Base-by-base conservation (phyloP, 352 stramenopile genomes). In the Phytopythium helicoides region DNA sequence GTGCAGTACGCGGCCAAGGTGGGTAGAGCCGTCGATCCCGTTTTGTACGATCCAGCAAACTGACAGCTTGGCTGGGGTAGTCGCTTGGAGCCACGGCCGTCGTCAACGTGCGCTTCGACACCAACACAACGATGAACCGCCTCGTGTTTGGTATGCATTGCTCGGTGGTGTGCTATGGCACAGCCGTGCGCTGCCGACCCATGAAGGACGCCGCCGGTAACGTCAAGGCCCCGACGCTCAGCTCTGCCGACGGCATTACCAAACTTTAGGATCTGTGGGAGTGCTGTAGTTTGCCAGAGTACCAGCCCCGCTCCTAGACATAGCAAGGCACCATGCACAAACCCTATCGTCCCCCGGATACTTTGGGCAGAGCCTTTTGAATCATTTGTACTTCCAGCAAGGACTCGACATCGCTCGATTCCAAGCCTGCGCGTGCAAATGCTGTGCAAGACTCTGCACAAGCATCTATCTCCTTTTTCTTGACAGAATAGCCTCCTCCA, bases 41-140 rank as follows among this genome's bases (percentile, higher is more conserved):
- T 21, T 6, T 3, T 21, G 3, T 11, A n/a, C 16, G 16, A 14
- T 22, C 4, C 11, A 26, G 11, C 18, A 4, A 28, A 28, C 18
- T 26, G 38, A 23, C 42, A 18, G 6, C 8, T 28, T 36, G 22
- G 23, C 11, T 45, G 3, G 28, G 28, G 9, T 48, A 86, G 68
- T 83, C 77, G 22, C 73, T 87, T 28, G 82, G 82, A 0, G 82
- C 82, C n/a, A 91, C 82, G 22, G 76, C 80, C 11, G 66, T 92
- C 25, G 71, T 92, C 47, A 89, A 87, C 41, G 81, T 89, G 51
- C 81, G 81, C 41, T 91, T 92, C 56, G 80, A 91, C 61, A 86
- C 80, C 37, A 92, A 88, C 62, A 89, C 77, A 63, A 90, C 82
- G 12, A 92, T 92, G 82, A 92, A 92, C 46, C 80, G 82, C 37